phyloP scores from a whole-genome alignment of 2,329 filamentous ascomycete species.

The Fusarium secorum region DNA sequence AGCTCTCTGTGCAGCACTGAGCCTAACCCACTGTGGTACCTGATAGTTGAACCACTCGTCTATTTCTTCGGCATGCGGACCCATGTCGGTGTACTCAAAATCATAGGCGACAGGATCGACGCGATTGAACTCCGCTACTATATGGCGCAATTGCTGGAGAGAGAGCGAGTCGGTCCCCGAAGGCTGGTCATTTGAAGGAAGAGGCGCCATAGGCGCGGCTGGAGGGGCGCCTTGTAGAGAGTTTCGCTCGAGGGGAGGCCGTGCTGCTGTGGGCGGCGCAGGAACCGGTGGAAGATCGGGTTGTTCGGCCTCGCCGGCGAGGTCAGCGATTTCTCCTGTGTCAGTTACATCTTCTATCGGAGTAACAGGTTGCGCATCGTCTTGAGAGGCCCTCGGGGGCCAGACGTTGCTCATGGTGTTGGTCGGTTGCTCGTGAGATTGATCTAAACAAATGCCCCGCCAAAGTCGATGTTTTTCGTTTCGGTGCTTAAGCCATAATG shows the following conservation, averaged over 20 bases:
- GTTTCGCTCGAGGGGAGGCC: conserved; percentile 44
- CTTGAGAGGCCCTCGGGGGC: conserved; percentile 50
- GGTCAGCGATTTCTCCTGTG: conserved; percentile 48
- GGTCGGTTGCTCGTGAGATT: conserved; percentile 19
- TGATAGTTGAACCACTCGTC: conserved; percentile 98
- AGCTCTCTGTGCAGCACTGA: conserved; percentile 76
- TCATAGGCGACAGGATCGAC: conserved; percentile 80
- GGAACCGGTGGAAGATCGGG: conserved; percentile 49
- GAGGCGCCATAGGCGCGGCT: conserved; percentile 43
- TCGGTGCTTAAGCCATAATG: conserved; percentile 27
- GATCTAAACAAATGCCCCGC: conserved; percentile 38
- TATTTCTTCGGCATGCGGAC: conserved; percentile 83
- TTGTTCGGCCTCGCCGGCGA: conserved; percentile 48
- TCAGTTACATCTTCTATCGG: conserved; percentile 52
- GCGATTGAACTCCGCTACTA: conserved; percentile 77
- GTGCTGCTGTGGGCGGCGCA: conserved; percentile 35
- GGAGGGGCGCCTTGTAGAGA: conserved; percentile 37
- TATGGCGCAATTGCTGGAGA: conserved; percentile 73
- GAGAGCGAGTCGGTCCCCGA: conserved; percentile 73
- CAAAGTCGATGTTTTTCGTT: conserved; percentile 27
- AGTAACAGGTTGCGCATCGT: conserved; percentile 40
- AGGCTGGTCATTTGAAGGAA: conserved; percentile 45
- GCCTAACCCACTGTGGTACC: conserved; percentile 81
- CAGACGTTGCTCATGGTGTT: conserved; percentile 57
- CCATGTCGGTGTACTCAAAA: conserved; percentile 79